These are phyloP conservation scores for Silene vulgaris DNA, from an alignment of 179 eudicot species.

Conservation along the genomic window DNA sequence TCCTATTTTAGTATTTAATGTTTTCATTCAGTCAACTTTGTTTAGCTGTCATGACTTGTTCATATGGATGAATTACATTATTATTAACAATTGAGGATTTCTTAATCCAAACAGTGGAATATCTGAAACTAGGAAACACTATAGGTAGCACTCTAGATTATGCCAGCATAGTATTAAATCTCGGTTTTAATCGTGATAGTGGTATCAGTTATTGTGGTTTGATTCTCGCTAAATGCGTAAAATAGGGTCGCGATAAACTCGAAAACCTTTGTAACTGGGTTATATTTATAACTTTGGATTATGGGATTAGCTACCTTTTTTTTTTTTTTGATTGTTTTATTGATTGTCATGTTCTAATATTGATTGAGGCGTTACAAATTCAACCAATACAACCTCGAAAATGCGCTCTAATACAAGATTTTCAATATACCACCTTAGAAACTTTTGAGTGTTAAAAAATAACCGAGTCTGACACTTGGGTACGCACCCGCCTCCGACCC, in stretches of 20 bases:
- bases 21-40: neutral
- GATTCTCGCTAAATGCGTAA: no score
- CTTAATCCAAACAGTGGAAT: no score
- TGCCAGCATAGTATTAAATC: no score
- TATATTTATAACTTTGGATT: no score
- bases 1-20: neutral
- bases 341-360: neutral
- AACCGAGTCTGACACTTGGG: no score
- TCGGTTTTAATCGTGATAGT: no score
- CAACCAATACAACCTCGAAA: neutral
- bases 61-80: neutral
- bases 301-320: neutral
- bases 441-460: neutral
- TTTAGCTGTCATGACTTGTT: slow-evolving; percentile 9
- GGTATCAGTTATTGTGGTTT: no score
- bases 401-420: neutral
- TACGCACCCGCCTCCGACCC: no score
- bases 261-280: no score
- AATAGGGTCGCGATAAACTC: no score
- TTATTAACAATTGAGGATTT: neutral
- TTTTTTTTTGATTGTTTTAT: neutral
- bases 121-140: no score
- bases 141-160: no score
- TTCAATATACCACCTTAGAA: neutral
- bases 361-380: neutral